These are phyloP conservation scores for Huntiella moniliformis DNA, from an alignment of 2,329 filamentous ascomycete species.

Conservation along the genomic window DNA sequence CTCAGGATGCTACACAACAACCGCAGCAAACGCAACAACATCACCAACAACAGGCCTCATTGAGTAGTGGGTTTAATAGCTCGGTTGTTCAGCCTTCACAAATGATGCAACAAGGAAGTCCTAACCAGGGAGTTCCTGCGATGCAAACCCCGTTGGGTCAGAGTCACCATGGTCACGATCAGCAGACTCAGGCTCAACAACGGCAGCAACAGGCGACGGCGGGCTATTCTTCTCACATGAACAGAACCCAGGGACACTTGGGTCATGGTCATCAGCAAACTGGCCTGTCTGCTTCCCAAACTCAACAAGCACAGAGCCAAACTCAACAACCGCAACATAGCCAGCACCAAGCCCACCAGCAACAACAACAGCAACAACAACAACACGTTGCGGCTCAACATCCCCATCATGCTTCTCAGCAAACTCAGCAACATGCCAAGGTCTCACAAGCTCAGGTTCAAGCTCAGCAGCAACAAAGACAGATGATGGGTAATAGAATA, in stretches of 20 bases:
- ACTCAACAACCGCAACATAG: not conserved
- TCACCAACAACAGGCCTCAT: slow-evolving; percentile 4
- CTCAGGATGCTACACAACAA: slow-evolving; percentile 1
- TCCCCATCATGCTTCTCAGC: slow-evolving; percentile 10
- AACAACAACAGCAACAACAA: not conserved
- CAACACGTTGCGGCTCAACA: slow-evolving; percentile 6
- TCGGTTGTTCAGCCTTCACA: slow-evolving; percentile 7
- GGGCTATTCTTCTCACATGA: not conserved
- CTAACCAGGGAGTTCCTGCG: slow-evolving; percentile 1
- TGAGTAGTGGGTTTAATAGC: slow-evolving; percentile 5
- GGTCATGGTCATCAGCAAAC: no score
- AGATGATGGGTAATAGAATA: slow-evolving; percentile 7
- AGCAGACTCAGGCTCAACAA: slow-evolving; percentile 4
- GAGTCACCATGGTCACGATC: slow-evolving; percentile 8
- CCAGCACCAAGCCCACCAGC: no score
- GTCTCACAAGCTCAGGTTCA: slow-evolving; percentile 13
- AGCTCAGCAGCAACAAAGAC: slow-evolving; percentile 13
- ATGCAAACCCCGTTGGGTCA: slow-evolving; percentile 5
- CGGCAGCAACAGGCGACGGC: not conserved
- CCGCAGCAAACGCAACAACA: not conserved
- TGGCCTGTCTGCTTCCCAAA: not conserved
- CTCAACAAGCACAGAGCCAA: not conserved
- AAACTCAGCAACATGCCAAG: slow-evolving; percentile 5
- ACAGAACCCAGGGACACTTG: no score
- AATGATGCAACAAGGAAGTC: slow-evolving; percentile 9